Base-by-base conservation (phyloP, 1,284 basidiomycete genomes). In the Exobasidium cylindrosporum region DNA sequence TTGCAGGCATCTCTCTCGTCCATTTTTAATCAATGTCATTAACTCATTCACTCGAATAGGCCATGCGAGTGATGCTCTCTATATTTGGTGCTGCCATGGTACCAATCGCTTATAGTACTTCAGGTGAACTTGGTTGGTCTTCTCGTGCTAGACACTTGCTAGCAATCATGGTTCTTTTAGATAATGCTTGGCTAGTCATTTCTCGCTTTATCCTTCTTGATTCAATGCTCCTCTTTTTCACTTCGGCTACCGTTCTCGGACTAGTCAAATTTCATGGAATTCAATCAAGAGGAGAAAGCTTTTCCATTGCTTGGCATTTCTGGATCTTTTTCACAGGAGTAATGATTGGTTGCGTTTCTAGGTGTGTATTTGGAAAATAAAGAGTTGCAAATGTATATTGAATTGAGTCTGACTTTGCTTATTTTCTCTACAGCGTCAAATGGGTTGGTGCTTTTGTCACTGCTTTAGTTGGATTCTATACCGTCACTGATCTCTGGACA, bases 141-240 rank as follows among this genome's bases (percentile, higher is more conserved):
- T 85, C 86, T 80, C 89, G 88, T 83, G 89, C 91, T 10, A 89
- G 90, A 69, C 95, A 98, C 83, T 82, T 97, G 64, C 90, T 95
- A 32, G 90, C 95, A 0, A 80, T 97, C 60, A 97, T 97, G 91
- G 91, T 95, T n/a, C 83, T 98, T 21, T 66, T 70, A 92, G 95
- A 97, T 83, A 87, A 97, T 68, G 94, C 89, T 69, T 97, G 93
- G 93, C 83, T 97, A 58, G 90, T 88, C 75, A 98, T 97, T 79
- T 95, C 92, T 50, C 87, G 95, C 21, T 98, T 98, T 81, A 95
- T 98, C 82, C 86, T 98, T 57, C 85, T 98, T 76, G 95, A 98
- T 80, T 94, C 95, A 29, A 97, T 98, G 92, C 84, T 98, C 11
- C 84, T 98, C 50, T 96, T 94, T 85, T 98, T 98, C 83, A 98